Base-by-base conservation (phyloP, 129 eudicot species). In the Flaveria brownii region DNA sequence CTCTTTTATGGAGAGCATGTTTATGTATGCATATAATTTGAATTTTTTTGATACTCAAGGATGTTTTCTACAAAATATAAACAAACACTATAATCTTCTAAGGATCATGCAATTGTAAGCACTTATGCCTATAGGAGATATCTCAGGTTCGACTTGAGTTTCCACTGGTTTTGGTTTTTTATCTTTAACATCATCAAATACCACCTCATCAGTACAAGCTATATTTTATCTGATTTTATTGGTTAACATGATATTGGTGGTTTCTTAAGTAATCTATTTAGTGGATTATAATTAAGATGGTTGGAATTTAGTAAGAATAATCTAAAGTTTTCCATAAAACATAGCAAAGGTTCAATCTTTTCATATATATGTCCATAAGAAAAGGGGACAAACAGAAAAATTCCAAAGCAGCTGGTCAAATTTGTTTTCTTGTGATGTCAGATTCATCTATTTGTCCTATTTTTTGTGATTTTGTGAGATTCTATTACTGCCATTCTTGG, bases 391-490 rank as follows among this genome's bases (percentile, higher is more conserved):
- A 74, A 55, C 80, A 54, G 70, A 45, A 45, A 50, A 73, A 43
- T 45, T 80, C 75, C 54, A 74, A 73, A 80, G 54, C 63, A 66
- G 25, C 62, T 80, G 70, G 84, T 80, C 84, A 80, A 80, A 74
- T 9, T 80, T 80, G 84, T 75, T 74, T 74, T 45, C 15, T 74
- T 54, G 43, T 80, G 80, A 64, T 80, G 80, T 80, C 76, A 80
- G 84, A 57, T 25, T 66, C 30, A 73, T 80, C 57, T 74, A 42
- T 67, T 13, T 57, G 22, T 80, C 54, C 68, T 45, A 62, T 36
- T 28, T 42, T 67, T 30, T 74, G 79, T 74, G 30, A 57, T 56
- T 15, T 55, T 55, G 50, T 80, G 71, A 46, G 71, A 78, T 61
- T 60, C 55, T 57, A 43, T 13, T 10, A 17, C 20, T 80, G 20